Percentiles rank a stretch among this genome's conserved stretches.
Conservation (phyloP, 75 land plant genomes). For the Pinus taeda region DNA sequence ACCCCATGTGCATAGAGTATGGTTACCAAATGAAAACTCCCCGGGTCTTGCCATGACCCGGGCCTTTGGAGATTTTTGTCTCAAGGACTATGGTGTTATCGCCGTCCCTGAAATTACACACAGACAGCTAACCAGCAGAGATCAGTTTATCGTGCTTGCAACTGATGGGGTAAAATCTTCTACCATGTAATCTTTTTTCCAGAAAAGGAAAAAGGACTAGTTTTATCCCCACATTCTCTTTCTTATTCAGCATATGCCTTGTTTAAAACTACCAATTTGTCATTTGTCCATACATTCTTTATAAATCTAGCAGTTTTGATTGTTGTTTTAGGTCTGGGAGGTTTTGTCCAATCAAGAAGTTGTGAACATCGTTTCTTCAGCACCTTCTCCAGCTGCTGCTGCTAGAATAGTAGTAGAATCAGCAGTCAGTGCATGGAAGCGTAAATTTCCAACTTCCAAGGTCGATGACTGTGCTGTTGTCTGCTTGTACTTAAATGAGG, state of each 20-base stretch:
- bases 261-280: no score
- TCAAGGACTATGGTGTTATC: slow-evolving; percentile 78
- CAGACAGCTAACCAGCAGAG: slow-evolving; percentile 38
- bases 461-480: slow-evolving; percentile 52
- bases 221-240: no score
- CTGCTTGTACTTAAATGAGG: slow-evolving; percentile 39
- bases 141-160: slow-evolving; percentile 79
- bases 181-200: no score
- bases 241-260: no score
- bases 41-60: slow-evolving; percentile 97
- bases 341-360: slow-evolving; percentile 50
- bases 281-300: no score
- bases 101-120: slow-evolving; percentile 65
- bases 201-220: no score
- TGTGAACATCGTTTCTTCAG: slow-evolving; percentile 26
- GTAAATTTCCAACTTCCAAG: slow-evolving; percentile 30
- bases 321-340: slow-evolving; percentile 50
- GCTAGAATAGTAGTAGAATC: slow-evolving; percentile 44
- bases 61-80: slow-evolving; percentile 80
- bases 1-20: slow-evolving; percentile 73
- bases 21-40: slow-evolving; percentile 68
- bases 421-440: slow-evolving; percentile 39
- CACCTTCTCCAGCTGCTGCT: slow-evolving; percentile 21
- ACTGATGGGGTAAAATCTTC: slow-evolving; percentile 71
- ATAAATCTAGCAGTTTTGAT: background rate